Base-by-base conservation (phyloP, 345 rosid species). In the Acer yangbiense region DNA sequence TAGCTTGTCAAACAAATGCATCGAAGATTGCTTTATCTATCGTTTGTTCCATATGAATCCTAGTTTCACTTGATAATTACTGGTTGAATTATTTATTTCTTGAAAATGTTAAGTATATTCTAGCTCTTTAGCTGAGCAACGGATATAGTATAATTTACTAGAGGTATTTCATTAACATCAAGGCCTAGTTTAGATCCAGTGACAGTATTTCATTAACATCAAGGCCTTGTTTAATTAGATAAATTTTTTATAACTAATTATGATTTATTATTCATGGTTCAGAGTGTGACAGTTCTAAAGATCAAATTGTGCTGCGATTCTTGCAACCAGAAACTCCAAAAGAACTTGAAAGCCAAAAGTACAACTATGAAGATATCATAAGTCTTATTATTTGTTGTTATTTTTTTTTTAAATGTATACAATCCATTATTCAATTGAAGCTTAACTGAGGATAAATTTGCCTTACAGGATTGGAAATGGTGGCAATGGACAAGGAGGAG, bases 381-480 rank as follows among this genome's bases (percentile, higher is more conserved):
- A 3, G 1, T 43, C 25, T 13, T 61, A 14, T 71, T 11, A 29
- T 25, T 17, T 8, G 6, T 46, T 46, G 0, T 46, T 46, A 10
- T 71, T 6, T 32, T 16, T 71, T 16, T 58, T 54, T 16, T 4
- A 4, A 54, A 3, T 18, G 5, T 52, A 50, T 50, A 52, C 18
- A 52, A 52, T 52, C 10, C 17, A 52, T 14, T 52, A 52, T 52
- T 52, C n/a, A 58, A 20, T 18, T 18, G 20, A 58, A 58, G 12
- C 64, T 60, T 8, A 8, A 44, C 41, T 23, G 10, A 17, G 1
- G 23, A 67, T 41, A 62, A 23, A 7, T 58, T 20, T 72, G 1
- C 1, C 11, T n/a, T 73, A 44, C 64, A 72, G 82, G 82, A 50
- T 48, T 80, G 16, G 67, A 69, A 35, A 68, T 13, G 0, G 54